Base-by-base conservation (phyloP, 805 yeast species). In the Tetrapisispora taiwanensis region DNA sequence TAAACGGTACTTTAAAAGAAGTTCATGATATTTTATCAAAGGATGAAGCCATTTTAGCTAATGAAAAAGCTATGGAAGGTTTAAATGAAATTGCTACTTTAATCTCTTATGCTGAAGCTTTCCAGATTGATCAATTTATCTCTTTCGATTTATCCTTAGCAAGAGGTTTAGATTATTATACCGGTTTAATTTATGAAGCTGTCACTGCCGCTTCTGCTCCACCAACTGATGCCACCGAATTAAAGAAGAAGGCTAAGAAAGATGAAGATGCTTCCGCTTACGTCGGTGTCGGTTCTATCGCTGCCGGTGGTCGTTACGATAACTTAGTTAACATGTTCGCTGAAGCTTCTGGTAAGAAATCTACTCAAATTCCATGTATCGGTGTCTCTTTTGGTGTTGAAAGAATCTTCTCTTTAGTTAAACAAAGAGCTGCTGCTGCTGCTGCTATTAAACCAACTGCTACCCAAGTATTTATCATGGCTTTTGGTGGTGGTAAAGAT, bases 271-370 rank as follows among this genome's bases (percentile, higher is more conserved):
- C 95, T 46, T 84, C 95, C 43, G 97, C 86, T 51, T 87, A 84
- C 55, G 97, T 92, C 44, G 98, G 98, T 55, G 95, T 90, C 36
- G 98, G 98, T 30, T 92, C 98, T 6, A 88, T 92, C 58, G 95
- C 96, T 42, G 98, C 95, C 41, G 98, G 98, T 69, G 98, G 98
- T 52, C 85, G 98, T 66, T 92, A 92, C 66, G 98, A 92, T 66
- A 83, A 84, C 57, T 76, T 92, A 48, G 97, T 92, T 32, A 96
- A 96, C 54, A 92, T 92, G 98, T 92, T 92, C 63, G 76, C 87
- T 43, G 74, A 75, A 48, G 80, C 94, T 36, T 81, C 80, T 53
- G 88, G 92, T 53, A 86, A 85, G 67, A 82, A 82, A 63, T 71
- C 75, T 40, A 68, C 70, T 10, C 82, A 89, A 19, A 88, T 92